These are phyloP conservation scores for Mycena venus DNA, from an alignment of 768 basidiomycete species.

Conservation along the genomic window DNA sequence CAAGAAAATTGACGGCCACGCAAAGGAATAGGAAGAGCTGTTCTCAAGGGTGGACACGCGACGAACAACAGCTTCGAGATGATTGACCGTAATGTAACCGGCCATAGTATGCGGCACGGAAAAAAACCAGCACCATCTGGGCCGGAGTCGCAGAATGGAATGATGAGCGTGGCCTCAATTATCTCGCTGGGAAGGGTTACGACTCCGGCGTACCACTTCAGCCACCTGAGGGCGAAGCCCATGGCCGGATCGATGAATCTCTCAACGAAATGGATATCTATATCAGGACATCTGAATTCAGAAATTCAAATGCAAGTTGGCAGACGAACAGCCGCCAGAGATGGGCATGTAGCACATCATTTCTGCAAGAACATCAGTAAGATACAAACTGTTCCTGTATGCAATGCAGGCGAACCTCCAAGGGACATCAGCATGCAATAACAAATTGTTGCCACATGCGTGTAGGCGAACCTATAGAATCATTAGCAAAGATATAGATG, in stretches of 20 bases:
- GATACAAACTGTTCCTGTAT: slow-evolving; percentile 54
- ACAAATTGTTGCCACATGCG: slow-evolving; percentile 54
- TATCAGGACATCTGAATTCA: slow-evolving; percentile 38
- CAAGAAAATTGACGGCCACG: slow-evolving; percentile 53
- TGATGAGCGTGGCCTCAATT: slow-evolving; percentile 63
- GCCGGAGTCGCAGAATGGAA: slow-evolving; percentile 56
- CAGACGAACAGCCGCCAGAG: slow-evolving; percentile 27
- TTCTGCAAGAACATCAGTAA: slow-evolving; percentile 53
- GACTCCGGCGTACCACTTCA: slow-evolving; percentile 51
- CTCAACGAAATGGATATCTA: slow-evolving; percentile 68
- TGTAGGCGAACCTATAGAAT: slow-evolving; percentile 53
- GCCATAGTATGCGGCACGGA: slow-evolving; percentile 17
- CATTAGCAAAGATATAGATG: not conserved
- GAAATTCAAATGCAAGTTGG: not conserved
- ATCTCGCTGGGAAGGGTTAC: slow-evolving; percentile 66
- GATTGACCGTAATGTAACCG: slow-evolving; percentile 22
- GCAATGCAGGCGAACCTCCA: slow-evolving; percentile 56
- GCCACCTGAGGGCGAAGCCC: slow-evolving; percentile 58
- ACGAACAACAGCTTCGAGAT: slow-evolving; percentile 33
- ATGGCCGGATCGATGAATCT: slow-evolving; percentile 66
- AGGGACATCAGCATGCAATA: no score
- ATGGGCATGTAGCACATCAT: slow-evolving; percentile 43
- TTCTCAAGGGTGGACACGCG: slow-evolving; percentile 1
- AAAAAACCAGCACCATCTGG: slow-evolving; percentile 21
- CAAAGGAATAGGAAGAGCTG: slow-evolving; percentile 40